Base-by-base conservation (phyloP, 306 rosid species). In the Mimosa pudica region DNA sequence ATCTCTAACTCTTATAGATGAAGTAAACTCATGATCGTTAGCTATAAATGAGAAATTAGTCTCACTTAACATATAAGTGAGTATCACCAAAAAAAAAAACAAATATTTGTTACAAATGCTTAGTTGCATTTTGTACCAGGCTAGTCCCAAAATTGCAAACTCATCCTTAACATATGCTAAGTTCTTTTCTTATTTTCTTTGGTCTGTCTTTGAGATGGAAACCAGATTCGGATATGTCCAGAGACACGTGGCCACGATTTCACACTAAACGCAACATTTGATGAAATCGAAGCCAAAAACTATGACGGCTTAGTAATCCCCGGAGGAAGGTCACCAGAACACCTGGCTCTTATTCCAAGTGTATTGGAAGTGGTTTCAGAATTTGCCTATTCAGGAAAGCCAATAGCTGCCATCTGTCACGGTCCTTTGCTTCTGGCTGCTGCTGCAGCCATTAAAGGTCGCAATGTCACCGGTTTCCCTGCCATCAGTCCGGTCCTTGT, bases 321-420 rank as follows among this genome's bases (percentile, higher is more conserved):
- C 0, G 98, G 98, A 66, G 98, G 97, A 63, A 87, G 98, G 77
- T 93, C 98, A n/a, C 97, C 98, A 2, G 98, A 95, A 75, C 90
- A 92, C 85, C 97, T 92, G 32, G 94, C 96, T 76, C 48, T 84
- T 58, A 67, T 86, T 80, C 84, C 87, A 41, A 48, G 79, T 10
- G 97, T 90, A 62, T 49, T 84, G 44, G 88, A 84, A 2, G 80
- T 92, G 85, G 95, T 84, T 74, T 51, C 77, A 46, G 81, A 85
- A 66, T 88, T 95, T 79, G 71, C 87, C 7, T 73, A 62, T 49
- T 82, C 91, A 14, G 83, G 86, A 61, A 91, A 92, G 87, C 82
- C 86, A 64, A 81, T 95, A 83, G 94, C 96, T 72, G 61, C 89
- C 38, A 76, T 90, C 82, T 95, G 98, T 89, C 98, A 95, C 75